Base-by-base conservation (phyloP, 2,329 filamentous ascomycete species). In the Dichotomopilus funicola region DNA sequence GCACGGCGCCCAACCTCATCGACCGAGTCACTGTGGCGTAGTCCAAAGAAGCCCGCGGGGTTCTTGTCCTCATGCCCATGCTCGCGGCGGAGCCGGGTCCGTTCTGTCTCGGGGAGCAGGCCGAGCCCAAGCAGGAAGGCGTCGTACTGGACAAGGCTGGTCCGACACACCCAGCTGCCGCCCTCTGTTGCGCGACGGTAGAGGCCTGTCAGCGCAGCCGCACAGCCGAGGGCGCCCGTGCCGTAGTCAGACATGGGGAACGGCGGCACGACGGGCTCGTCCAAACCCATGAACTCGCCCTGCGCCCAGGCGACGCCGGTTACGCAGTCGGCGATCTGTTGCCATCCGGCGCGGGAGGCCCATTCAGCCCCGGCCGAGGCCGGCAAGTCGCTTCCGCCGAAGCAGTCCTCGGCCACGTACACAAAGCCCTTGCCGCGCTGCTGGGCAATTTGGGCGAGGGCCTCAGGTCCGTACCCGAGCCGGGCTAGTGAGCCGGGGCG, bases 381-480 rank as follows among this genome's bases (percentile, higher is more conserved):
- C 2, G 8, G 35, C 1, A 52, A 12, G 33, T 37, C 47, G 27
- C 78, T 71, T 37, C 80, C 82, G 0, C 86, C 86, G 62, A 88
- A 89, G 66, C 86, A 89, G 66, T 89, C 84, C 67, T 89, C 86
- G 37, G 80, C 78, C 6, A 88, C 82, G 63, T 87, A 87, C 6
- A 89, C 76, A 37, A 85, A 79, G 1, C 85, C 86, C 64, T 78
- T 82, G 3, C 79, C 77, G 13, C 84, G 75, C 56, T 74, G 69
- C 55, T 75, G 71, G 0, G 80, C 79, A 37, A 84, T 65, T 5
- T 77, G 70, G 0, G 77, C 70, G 8, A 88, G 73, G 33, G 72
- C 72, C n/a, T 75, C 67, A 0, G 81, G 75, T 2, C 82, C 78
- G 62, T 87, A 88, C 2, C 86, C 86, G 5, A 87, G 73, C 49